Conservation (phyloP, 192 early-diverging fungal genomes). For the Kickxella alabastrina region DNA sequence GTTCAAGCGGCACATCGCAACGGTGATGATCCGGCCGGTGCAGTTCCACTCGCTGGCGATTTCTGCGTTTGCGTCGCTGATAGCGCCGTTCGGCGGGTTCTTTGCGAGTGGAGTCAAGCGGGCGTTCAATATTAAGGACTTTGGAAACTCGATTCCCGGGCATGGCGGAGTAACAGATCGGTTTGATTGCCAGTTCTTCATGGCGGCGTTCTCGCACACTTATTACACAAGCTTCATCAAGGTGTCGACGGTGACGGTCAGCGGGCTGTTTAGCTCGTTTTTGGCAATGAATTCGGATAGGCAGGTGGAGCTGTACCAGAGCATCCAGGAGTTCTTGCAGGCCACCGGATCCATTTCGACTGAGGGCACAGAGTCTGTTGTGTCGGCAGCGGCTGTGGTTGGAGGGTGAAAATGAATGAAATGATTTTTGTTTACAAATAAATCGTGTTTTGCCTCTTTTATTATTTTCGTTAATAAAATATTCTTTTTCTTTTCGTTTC, state of each 20-base stretch:
- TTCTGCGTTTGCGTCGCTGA: constrained; percentile 87
- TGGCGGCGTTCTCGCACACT: constrained; percentile 89
- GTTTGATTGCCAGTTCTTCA: constrained; percentile 98
- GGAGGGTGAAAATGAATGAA: too few species aligned
- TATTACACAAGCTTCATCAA: constrained; percentile 88
- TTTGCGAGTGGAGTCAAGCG: constrained; percentile 96
- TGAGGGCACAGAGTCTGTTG: constrained; percentile 1
- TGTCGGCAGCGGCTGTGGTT: too few species aligned
- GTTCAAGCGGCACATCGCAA: constrained; percentile 33
- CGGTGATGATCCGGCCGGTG: constrained; percentile 75
- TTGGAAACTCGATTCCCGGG: constrained; percentile 93
- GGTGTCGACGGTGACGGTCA: constrained; percentile 49
- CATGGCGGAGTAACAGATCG: constrained; percentile 97
- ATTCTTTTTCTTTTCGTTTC: neutral
- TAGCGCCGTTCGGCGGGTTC: constrained; percentile 98
- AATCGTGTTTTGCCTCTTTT: too few species aligned
- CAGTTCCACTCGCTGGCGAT: constrained; percentile 86
- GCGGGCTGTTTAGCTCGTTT: constrained; percentile 44
- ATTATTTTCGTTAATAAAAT: constrained; percentile 3
- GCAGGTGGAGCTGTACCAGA: constrained; percentile 47
- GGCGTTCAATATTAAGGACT: constrained; percentile 97
- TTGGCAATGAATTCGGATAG: constrained; percentile 28
- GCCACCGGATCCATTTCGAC: constrained; percentile 22
- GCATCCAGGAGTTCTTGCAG: constrained; percentile 54
- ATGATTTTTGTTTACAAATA: too few species aligned